Evolutionary conservation across 768 basidiomycete genomes (phyloP).

Genomic region (Pleurotus platypus): DNA sequence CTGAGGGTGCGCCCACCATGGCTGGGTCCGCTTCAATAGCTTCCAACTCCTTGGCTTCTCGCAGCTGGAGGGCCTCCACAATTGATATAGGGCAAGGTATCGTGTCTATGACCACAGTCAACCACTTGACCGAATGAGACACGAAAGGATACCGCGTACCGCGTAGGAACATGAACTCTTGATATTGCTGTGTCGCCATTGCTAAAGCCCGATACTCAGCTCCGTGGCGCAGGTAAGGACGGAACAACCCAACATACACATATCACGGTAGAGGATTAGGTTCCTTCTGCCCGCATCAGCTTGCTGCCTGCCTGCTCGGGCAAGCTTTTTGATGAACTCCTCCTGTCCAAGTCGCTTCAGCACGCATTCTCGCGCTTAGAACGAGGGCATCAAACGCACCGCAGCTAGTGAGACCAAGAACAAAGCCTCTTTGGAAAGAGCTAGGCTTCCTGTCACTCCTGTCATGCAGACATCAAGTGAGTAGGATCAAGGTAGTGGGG

Average conservation of each 20-base stretch:
- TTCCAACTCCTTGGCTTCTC: constrained; percentile 49
- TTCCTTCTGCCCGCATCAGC: constrained; percentile 57
- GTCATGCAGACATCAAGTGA: constrained; percentile 8
- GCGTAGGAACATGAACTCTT: constrained; percentile 70
- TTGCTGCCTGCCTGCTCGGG: constrained; percentile 64
- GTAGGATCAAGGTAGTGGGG: not conserved
- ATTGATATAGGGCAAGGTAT: constrained; percentile 62
- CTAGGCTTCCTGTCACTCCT: constrained; percentile 60
- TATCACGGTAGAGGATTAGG: constrained; percentile 64
- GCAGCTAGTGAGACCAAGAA: constrained; percentile 76
- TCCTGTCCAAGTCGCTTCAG: constrained; percentile 45
- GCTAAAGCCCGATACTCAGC: constrained; percentile 31
- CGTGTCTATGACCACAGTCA: constrained; percentile 41
- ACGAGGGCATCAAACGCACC: constrained; percentile 33
- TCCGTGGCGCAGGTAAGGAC: not conserved
- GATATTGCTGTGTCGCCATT: constrained; percentile 53
- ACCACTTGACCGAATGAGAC: constrained; percentile 6
- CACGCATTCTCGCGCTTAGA: constrained; percentile 1
- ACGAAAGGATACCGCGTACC: constrained; percentile 31
- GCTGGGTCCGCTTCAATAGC: constrained; percentile 60
- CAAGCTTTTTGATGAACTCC: constrained; percentile 78
- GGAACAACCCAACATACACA: constrained; percentile 52
- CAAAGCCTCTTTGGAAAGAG: constrained; percentile 71
- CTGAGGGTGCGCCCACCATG: constrained; percentile 29
- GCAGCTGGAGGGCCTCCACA: constrained; percentile 53